Base-by-base conservation (phyloP, 805 yeast genomes). In the Candida glaebosa region DNA sequence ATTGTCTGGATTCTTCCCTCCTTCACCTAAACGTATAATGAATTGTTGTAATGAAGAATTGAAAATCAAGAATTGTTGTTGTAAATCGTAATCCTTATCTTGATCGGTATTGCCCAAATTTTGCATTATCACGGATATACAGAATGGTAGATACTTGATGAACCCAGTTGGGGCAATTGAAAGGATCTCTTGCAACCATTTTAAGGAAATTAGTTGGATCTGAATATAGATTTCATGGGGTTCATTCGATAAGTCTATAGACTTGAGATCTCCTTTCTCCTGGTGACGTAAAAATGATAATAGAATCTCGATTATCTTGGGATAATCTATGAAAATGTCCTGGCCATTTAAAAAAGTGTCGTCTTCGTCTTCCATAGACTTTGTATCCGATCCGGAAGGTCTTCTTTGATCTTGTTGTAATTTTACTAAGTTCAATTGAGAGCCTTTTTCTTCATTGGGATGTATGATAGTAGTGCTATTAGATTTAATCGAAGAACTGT, bases 131-230 rank as follows among this genome's bases (percentile, higher is more conserved):
- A 84, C 78, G 1, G 90, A 72, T 12, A 91, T 67, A 31, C 91
- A 69, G 41, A 86, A 82, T 2, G 96, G 88, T 39, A 87, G 74
- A 44, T 78, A 83, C 18, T 82, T 79, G 18, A 85, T 68, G 46
- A 91, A 82, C 35, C 90, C 84, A 31, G 73, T 69, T 1, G 97
- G 91, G 0, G 91, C 80, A 14, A 86, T 79, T 12, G 76, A 78
- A 18, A 93, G 63, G 25, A 93, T 68, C 14, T 81, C 81, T 41
- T 78, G 81, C 12, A 93, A 64, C 99, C 99, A 93, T 36, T 80
- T 78, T 38, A 91, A 67, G 0, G 87, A 87, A 3, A 85, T 86
- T 24, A 82, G 61, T 58, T 87, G 95, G 34, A 90, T 85, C 51
- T 87, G 87, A 41, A 62, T 47, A 33, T 55, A 57, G 3, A 65